Evolutionary conservation across 306 rosid species (phyloP).

Genomic region (Cicer pinnatifidum): DNA sequence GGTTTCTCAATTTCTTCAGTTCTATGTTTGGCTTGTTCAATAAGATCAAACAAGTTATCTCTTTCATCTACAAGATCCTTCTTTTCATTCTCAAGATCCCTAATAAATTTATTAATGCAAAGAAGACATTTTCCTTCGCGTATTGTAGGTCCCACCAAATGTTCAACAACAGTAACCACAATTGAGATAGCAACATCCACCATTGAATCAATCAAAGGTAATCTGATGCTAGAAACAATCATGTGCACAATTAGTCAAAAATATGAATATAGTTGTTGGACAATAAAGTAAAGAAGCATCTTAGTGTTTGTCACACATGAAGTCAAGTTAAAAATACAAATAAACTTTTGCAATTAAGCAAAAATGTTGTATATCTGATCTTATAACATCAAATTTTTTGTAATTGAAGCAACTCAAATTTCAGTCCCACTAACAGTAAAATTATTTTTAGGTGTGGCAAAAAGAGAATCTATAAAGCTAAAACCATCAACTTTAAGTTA

Average conservation of each 20-base stretch:
- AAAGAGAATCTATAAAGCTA: too few species aligned
- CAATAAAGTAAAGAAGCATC: too few species aligned
- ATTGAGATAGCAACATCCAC: constrained; percentile 5
- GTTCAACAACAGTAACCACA: neutral
- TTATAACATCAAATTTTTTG: too few species aligned
- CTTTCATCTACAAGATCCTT: neutral
- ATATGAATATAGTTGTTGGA: neutral
- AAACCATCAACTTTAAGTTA: neutral
- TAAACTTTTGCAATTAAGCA: too few species aligned
- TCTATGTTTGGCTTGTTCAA: neutral
- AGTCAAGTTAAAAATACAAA: too few species aligned
- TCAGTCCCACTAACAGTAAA: too few species aligned
- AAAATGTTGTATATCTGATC: too few species aligned
- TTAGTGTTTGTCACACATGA: too few species aligned
- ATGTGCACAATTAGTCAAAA: neutral
- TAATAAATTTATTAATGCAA: neutral
- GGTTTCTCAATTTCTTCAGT: constrained; percentile 5
- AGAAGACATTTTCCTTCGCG: neutral
- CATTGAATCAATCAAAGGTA: neutral
- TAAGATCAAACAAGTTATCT: neutral
- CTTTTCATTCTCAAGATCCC: neutral
- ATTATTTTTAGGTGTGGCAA: too few species aligned
- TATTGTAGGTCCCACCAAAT: neutral
- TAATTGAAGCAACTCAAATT: too few species aligned
- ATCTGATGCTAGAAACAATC: neutral